phyloP scores from a whole-genome alignment of 441 rosid species.

The Corymbia calophylla region DNA sequence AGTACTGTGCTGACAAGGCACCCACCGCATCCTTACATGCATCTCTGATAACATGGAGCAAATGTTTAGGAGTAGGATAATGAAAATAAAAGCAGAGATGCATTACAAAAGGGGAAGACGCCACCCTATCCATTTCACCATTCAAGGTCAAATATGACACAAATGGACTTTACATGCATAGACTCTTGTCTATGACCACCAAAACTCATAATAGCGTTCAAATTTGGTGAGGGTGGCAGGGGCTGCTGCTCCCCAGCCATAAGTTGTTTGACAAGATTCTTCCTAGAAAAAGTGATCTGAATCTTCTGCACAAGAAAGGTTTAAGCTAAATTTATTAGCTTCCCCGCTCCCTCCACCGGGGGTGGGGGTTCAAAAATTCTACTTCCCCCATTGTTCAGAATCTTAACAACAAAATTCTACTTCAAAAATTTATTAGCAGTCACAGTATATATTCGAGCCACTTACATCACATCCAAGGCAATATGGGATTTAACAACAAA shows the following conservation, averaged over 20 bases:
- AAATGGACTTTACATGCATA: background rate
- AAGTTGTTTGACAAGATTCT: background rate
- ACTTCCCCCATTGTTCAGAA: background rate
- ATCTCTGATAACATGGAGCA: constrained; percentile 15
- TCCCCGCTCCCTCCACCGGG: background rate
- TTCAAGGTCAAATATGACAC: background rate
- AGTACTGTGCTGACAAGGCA: constrained; percentile 52
- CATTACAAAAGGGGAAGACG: background rate
- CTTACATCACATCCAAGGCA: background rate
- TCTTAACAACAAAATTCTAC: background rate
- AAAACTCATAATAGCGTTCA: background rate
- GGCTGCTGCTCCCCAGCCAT: background rate
- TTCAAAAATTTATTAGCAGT: background rate
- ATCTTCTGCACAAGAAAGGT: background rate
- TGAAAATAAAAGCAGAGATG: background rate
- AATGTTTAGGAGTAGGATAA: background rate
- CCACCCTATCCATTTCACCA: background rate
- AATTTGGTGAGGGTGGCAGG: background rate
- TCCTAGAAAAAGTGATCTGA: background rate
- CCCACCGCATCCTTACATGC: constrained; percentile 87
- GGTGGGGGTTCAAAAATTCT: background rate
- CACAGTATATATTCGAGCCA: background rate
- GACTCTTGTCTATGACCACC: background rate
- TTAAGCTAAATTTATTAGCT: background rate
- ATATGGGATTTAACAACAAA: background rate